A percentile compares a stretch with the other conserved stretches of the same genome.
Evolutionary conservation across 805 yeast genomes (phyloP).

Genomic region (Zygotorulaspora danielsina): DNA sequence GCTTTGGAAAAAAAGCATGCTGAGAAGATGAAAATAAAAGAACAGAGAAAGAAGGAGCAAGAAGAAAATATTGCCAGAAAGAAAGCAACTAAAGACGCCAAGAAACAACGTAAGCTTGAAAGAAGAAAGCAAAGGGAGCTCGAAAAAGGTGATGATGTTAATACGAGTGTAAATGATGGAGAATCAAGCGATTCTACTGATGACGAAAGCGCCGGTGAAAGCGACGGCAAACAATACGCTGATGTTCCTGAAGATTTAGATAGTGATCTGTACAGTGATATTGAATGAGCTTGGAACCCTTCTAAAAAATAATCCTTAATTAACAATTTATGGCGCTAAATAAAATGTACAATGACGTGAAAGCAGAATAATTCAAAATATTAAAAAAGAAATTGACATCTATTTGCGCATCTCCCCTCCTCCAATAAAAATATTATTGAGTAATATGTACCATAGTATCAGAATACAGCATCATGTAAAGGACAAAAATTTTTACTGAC

Average conservation of each 20-base stretch:
- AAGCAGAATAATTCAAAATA: slow-evolving; percentile 2
- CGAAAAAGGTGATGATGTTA: slow-evolving; percentile 22
- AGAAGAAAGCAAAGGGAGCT: slow-evolving; percentile 41
- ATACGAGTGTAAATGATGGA: slow-evolving; percentile 27
- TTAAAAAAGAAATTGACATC: background rate
- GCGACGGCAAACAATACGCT: slow-evolving; percentile 37
- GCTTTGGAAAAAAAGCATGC: slow-evolving; percentile 66
- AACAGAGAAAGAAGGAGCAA: slow-evolving; percentile 70
- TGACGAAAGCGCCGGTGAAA: slow-evolving; percentile 33
- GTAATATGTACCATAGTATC: slow-evolving; percentile 3
- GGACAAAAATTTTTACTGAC: slow-evolving; percentile 45
- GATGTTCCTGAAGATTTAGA: slow-evolving; percentile 45
- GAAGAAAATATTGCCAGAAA: slow-evolving; percentile 72
- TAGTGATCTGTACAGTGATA: slow-evolving; percentile 45
- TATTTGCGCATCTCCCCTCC: background rate
- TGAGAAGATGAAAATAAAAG: slow-evolving; percentile 56
- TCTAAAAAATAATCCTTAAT: background rate
- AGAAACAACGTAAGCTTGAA: slow-evolving; percentile 62
- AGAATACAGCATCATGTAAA: slow-evolving; percentile 41
- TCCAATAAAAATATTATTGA: background rate
- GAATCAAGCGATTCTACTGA: slow-evolving; percentile 16
- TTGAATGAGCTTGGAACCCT: slow-evolving; percentile 28
- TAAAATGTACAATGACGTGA: background rate
- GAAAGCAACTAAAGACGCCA: slow-evolving; percentile 66
- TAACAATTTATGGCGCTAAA: slow-evolving; percentile 1